Evolutionary conservation across 2,329 filamentous ascomycete genomes (phyloP).

Genomic region (Pestalotiopsis sp.): DNA sequence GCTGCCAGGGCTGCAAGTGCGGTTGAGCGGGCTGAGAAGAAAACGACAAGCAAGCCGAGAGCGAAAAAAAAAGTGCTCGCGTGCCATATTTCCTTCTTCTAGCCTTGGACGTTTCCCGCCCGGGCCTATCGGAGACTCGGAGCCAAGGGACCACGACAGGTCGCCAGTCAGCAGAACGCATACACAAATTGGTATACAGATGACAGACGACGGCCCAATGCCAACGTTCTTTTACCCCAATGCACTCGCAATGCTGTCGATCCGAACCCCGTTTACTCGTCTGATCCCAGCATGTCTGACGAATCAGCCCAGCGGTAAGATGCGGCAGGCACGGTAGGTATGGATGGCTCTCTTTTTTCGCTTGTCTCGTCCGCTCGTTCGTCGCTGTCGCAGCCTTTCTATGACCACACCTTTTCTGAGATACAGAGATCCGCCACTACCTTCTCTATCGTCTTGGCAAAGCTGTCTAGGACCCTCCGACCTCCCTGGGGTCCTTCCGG

Average conservation of each 20-base stretch:
- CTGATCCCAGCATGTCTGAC: too few relatives aligned
- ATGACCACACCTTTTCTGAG: background rate
- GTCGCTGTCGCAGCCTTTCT: background rate
- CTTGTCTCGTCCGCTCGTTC: too few relatives aligned
- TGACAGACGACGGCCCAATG: background rate
- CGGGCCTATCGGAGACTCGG: background rate
- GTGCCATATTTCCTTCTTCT: slow-evolving; percentile 7
- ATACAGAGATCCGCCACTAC: background rate
- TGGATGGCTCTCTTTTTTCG: background rate
- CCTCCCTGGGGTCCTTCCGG: background rate
- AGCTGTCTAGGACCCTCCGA: background rate
- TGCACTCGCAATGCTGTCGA: background rate
- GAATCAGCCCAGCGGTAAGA: background rate
- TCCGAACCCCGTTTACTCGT: background rate
- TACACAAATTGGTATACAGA: background rate
- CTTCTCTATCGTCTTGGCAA: slow-evolving; percentile 10
- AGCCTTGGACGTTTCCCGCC: background rate
- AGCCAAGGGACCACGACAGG: background rate
- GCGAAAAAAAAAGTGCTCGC: background rate
- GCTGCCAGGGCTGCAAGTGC: background rate
- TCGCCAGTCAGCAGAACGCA: background rate
- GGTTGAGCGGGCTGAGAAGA: background rate
- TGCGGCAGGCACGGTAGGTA: background rate
- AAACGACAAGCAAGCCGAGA: background rate
- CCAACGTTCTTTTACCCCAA: background rate